Percentiles rank a stretch among this genome's conserved stretches.
phyloP scores from a whole-genome alignment of 2,329 filamentous ascomycete genomes.

The Ophiognomonia clavigignenti-juglandacearum region DNA sequence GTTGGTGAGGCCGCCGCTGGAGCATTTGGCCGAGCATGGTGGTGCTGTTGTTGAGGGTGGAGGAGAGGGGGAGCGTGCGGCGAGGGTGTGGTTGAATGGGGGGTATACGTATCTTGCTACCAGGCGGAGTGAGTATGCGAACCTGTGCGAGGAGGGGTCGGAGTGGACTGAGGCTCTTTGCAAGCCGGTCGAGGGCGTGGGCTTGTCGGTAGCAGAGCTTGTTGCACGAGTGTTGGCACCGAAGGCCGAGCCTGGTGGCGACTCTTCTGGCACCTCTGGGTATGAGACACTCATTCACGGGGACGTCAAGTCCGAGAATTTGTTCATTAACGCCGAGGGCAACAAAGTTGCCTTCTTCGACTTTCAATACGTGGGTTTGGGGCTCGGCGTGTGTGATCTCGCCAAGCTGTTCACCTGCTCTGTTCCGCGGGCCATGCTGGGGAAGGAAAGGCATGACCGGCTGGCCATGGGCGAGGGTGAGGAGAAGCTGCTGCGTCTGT shows the following conservation, averaged over 20 bases:
- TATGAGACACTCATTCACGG: constrained; percentile 59
- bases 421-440: constrained; percentile 50
- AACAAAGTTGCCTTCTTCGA: constrained; percentile 59
- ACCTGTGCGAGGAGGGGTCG: constrained; percentile 40
- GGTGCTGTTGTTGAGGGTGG: not conserved
- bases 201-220: constrained; percentile 36
- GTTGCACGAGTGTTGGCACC: constrained; percentile 48
- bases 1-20: constrained; percentile 49
- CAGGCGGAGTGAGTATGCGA: constrained; percentile 49
- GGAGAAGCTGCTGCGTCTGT: constrained; percentile 43
- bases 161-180: constrained; percentile 54
- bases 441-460: constrained; percentile 22
- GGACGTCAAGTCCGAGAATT: constrained; percentile 66
- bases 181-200: constrained; percentile 19
- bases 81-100: constrained; percentile 55
- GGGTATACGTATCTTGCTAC: constrained; percentile 67
- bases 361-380: constrained; percentile 64
- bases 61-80: constrained; percentile 4
- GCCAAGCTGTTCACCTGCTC: constrained; percentile 66
- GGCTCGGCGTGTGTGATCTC: constrained; percentile 60
- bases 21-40: constrained; percentile 34
- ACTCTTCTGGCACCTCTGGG: not conserved
- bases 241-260: constrained; percentile 15
- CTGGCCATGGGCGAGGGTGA: constrained; percentile 50
- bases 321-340: constrained; percentile 50